These are phyloP conservation scores for Aristolochia fimbriata DNA, from an alignment of 164 flowering plant species.

Conservation along the genomic window DNA sequence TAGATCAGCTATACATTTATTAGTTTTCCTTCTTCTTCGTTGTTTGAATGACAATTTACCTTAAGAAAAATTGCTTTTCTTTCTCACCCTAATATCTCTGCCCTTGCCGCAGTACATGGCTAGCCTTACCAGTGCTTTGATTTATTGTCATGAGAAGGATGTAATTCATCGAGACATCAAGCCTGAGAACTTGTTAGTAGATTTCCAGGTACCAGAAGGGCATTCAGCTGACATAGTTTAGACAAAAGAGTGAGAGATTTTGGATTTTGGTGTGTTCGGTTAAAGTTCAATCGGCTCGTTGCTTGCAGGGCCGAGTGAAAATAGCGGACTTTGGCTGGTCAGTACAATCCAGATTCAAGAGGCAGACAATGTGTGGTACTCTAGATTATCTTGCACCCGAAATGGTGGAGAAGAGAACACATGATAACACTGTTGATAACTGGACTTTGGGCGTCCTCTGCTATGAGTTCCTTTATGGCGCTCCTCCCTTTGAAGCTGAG, in stretches of 20 bases:
- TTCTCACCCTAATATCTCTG: neutral
- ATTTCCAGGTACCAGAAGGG: constrained; percentile 52
- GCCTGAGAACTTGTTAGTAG: constrained; percentile 93
- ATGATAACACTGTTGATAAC: constrained; percentile 83
- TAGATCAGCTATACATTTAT: constrained; percentile 10
- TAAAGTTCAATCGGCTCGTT: neutral
- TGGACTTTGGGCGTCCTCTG: constrained; percentile 95
- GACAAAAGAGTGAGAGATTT: neutral
- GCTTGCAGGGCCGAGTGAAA: constrained; percentile 69
- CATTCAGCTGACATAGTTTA: neutral
- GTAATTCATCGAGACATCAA: constrained; percentile 98
- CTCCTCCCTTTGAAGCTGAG: constrained; percentile 91
- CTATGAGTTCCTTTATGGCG: constrained; percentile 86
- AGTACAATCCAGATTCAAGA: constrained; percentile 70
- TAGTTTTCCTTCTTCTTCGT: neutral
- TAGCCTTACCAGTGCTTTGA: constrained; percentile 73
- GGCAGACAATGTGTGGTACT: constrained; percentile 93
- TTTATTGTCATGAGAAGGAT: constrained; percentile 82
- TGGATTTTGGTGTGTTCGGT: neutral
- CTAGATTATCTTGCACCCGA: constrained; percentile 94
- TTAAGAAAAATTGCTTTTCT: neutral
- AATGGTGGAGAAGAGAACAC: constrained; percentile 83
- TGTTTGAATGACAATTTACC: neutral
- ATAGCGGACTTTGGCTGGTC: constrained; percentile 99
- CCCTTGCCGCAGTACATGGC: constrained; percentile 55